A percentile compares a stretch with the other conserved stretches of the same genome.
Evolutionary conservation across 2,329 filamentous ascomycete genomes (phyloP).

Genomic region (Aspergillus amoenus): DNA sequence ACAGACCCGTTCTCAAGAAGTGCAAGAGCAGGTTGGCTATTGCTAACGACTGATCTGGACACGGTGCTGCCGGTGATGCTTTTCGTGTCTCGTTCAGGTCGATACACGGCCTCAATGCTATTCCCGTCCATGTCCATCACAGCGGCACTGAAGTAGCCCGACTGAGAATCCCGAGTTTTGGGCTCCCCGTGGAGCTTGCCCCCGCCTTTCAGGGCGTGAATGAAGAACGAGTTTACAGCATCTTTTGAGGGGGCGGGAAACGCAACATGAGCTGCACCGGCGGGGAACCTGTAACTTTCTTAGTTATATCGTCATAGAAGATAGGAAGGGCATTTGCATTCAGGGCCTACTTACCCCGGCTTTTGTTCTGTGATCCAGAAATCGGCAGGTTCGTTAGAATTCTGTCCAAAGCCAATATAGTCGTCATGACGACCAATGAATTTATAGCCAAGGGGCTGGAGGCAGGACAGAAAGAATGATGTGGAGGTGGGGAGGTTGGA

Average conservation of each 20-base stretch:
- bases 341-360: conserved; percentile 48
- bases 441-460: conserved; percentile 74
- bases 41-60: conserved; percentile 26
- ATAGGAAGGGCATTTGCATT: background rate
- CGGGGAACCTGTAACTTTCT: conserved; percentile 42
- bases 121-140: conserved; percentile 80
- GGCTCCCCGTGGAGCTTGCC: conserved; percentile 59
- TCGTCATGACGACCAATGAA: conserved; percentile 65
- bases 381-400: conserved; percentile 54
- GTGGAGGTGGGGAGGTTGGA: conserved; percentile 74
- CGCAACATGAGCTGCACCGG: conserved; percentile 60
- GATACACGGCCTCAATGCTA: conserved; percentile 74
- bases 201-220: conserved; percentile 65
- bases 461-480: conserved; percentile 78
- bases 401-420: conserved; percentile 61
- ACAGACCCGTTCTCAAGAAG: conserved; percentile 40
- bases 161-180: conserved; percentile 52
- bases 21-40: conserved; percentile 34
- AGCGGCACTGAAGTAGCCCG: conserved; percentile 61
- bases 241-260: conserved; percentile 67
- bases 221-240: conserved; percentile 70
- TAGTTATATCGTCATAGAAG: conserved; percentile 4
- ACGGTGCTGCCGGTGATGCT: conserved; percentile 18
- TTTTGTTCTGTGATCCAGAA: conserved; percentile 65
- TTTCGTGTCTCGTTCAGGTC: conserved; percentile 33